Evolutionary conservation across 495 filamentous ascomycete species (phyloP), one percentile per base, ranked within the genome.

Genomic region (Usnea hakonensis): DNA sequence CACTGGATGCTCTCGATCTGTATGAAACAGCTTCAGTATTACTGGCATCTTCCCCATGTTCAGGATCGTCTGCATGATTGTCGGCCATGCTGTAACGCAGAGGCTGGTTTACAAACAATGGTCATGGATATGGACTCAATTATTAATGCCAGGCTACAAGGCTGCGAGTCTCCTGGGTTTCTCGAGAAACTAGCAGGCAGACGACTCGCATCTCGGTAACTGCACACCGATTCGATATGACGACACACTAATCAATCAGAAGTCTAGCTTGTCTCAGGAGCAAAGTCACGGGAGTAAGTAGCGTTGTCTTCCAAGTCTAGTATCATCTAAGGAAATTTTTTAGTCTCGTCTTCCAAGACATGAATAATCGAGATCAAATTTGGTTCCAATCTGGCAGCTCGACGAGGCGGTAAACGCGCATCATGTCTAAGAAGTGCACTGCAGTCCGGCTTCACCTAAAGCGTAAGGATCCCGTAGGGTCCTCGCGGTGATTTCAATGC

Each of bases 1-100:
- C 48, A 57, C 59, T 63, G 5, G 65, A 67, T 16, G 66, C 66
- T 8, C 63, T 48, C 5, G 66, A 68, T n/a, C 66, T 55, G 0
- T 56, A 30, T 17, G 65, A 67, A 9, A 14, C 59, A 2, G 2
- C 55, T 17, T 54, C 53, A 0, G 33, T 8, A 40, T 37, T 21
- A 37, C 37, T 28, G 35, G 48, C 32, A 32, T 5, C 26, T 52
- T 52, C 14, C 19, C 28, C 16, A 4, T 17, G 26, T 33, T 8
- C 26, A 2, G 2, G 28, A 32, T 33, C 19, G 26, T 52, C 28
- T 33, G 48, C 26, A 26, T 52, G 48, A 52, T 52, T 17, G 5
- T 52, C 48, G 14, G 46, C 11, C 46, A 50, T 50, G 2, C 30
- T 50, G 23, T 50, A 13, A 10, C 3, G 43, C 21, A 50, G 16